phyloP scores from a whole-genome alignment of 176 grass and related monocot species.

The Rhynchospora pubera region DNA sequence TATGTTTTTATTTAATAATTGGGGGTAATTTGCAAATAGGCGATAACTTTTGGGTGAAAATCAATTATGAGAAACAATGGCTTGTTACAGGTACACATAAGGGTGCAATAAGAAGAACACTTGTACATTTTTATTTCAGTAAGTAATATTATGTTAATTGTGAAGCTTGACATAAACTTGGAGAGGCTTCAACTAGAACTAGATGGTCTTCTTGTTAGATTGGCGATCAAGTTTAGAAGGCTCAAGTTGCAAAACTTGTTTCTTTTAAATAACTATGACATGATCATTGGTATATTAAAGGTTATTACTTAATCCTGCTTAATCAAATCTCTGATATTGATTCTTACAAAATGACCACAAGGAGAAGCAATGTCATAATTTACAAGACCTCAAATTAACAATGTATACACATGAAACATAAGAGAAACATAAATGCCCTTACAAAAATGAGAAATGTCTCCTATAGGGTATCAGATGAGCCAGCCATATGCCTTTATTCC shows the following conservation, averaged over 20 bases:
- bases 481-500: neutral
- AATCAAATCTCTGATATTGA: neutral
- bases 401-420: neutral
- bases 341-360: neutral
- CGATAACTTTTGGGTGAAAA: neutral
- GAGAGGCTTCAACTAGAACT: slow-evolving; percentile 58
- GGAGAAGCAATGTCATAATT: no score
- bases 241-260: slow-evolving; percentile 64
- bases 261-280: slow-evolving; percentile 96
- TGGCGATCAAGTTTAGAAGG: slow-evolving; percentile 48
- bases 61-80: neutral
- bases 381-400: neutral
- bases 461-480: neutral
- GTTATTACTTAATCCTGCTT: slow-evolving; percentile 25
- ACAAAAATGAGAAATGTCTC: neutral
- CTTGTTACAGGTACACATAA: neutral
- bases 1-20: neutral
- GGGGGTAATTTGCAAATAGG: neutral
- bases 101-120: neutral
- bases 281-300: slow-evolving; percentile 83
- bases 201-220: slow-evolving; percentile 57
- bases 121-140: neutral
- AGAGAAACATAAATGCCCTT: neutral
- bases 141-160: slow-evolving; percentile 24
- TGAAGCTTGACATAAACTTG: slow-evolving; percentile 80